Conservation (phyloP, 129 eudicot genomes). For the Deinandra increscens region DNA sequence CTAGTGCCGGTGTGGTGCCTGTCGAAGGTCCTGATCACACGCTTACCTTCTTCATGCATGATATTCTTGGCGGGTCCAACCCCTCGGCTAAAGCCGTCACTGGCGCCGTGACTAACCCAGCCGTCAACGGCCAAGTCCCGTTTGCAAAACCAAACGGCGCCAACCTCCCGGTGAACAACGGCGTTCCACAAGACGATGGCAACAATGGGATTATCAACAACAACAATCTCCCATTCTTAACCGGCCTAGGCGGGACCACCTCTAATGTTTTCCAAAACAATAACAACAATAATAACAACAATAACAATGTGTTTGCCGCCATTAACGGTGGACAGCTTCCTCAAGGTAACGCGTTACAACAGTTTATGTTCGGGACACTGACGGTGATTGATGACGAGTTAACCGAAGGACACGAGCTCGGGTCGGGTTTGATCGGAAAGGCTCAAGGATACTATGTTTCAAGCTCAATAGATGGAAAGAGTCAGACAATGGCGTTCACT, state of each 20-base stretch:
- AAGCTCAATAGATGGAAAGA: constrained; percentile 67
- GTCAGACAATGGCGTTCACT: constrained; percentile 74
- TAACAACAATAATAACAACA: constrained; percentile 19
- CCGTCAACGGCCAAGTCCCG: constrained; percentile 43
- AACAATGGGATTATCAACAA: constrained; percentile 39
- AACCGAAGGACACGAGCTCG: constrained; percentile 69
- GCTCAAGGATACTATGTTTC: constrained; percentile 72
- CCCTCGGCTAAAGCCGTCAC: constrained; percentile 52
- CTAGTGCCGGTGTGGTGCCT: constrained; percentile 16
- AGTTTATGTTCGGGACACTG: constrained; percentile 85
- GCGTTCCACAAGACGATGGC: constrained; percentile 27
- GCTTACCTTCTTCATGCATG: constrained; percentile 47
- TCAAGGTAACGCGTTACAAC: constrained; percentile 49
- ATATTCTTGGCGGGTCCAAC: constrained; percentile 47
- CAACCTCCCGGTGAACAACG: constrained; percentile 43
- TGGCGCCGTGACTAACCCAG: constrained; percentile 46
- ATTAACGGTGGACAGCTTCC: constrained; percentile 51
- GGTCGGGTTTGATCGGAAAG: constrained; percentile 66
- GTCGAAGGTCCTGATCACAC: constrained; percentile 28
- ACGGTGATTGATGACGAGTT: constrained; percentile 73
- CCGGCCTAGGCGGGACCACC: constrained; percentile 45
- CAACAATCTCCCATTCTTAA: constrained; percentile 48
- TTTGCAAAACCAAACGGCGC: constrained; percentile 52
- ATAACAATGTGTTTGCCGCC: constrained; percentile 36
- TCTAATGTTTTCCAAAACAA: constrained; percentile 33